A percentile compares a stretch with the other conserved stretches of the same genome.
Evolutionary conservation across 805 yeast species (phyloP).

Genomic region (Tetrapisispora pingtungensis): DNA sequence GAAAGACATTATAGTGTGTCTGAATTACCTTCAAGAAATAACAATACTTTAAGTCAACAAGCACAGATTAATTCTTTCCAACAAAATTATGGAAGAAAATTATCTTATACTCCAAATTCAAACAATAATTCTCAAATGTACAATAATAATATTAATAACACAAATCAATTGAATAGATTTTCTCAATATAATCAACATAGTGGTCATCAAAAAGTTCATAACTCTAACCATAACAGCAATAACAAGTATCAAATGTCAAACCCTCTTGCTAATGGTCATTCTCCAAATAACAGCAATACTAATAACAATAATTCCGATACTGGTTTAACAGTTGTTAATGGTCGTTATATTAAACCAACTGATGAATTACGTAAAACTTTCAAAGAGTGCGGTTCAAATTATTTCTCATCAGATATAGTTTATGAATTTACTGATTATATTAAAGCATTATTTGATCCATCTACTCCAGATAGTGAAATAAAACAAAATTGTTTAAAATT

Average conservation of each 20-base stretch:
- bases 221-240: background rate
- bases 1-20: slow-evolving; percentile 2
- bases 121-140: background rate
- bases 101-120: background rate
- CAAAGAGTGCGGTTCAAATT: slow-evolving; percentile 36
- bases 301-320: slow-evolving; percentile 36
- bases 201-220: background rate
- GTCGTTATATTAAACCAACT: slow-evolving; percentile 50
- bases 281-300: background rate
- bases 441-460: slow-evolving; percentile 10
- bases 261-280: background rate
- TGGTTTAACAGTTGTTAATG: slow-evolving; percentile 36
- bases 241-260: background rate
- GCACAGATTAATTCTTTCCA: background rate
- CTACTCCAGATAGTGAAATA: slow-evolving; percentile 8
- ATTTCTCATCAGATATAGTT: slow-evolving; percentile 43
- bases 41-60: background rate
- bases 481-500: slow-evolving; percentile 17
- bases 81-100: slow-evolving; percentile 2
- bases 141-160: background rate
- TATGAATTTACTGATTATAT: slow-evolving; percentile 32
- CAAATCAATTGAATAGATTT: background rate
- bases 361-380: slow-evolving; percentile 43
- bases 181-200: slow-evolving; percentile 1
- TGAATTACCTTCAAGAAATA: background rate